These are phyloP conservation scores for Meripilus lineatus DNA, from an alignment of 1,284 basidiomycete species.

Conservation along the genomic window DNA sequence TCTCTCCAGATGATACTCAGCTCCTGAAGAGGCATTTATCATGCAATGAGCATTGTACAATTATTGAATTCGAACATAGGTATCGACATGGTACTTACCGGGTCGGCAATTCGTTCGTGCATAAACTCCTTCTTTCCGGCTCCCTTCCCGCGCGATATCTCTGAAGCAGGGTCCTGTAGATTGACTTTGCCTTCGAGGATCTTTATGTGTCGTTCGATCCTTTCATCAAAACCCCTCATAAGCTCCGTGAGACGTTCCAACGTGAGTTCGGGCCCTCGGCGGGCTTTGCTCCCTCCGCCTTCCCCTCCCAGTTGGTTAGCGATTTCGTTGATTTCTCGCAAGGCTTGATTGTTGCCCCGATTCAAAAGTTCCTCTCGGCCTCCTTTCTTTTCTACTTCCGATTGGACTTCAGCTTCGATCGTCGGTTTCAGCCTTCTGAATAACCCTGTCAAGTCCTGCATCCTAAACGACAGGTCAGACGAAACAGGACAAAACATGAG, in stretches of 20 bases:
- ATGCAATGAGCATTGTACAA: no score
- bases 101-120: no score
- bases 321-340: slow-evolving; percentile 13
- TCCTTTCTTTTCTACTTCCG: slow-evolving; percentile 10
- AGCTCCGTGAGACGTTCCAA: slow-evolving; percentile 24
- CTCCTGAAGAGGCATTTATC: slow-evolving; percentile 16
- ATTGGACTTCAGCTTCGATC: slow-evolving; percentile 13
- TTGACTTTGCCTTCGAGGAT: slow-evolving; percentile 28
- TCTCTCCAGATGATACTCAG: slow-evolving; percentile 27
- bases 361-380: slow-evolving; percentile 2
- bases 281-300: no score
- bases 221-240: slow-evolving; percentile 18
- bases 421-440: slow-evolving; percentile 12
- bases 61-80: no score
- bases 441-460: slow-evolving; percentile 12
- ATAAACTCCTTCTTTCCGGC: slow-evolving; percentile 24
- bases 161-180: no score
- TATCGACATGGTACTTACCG: no score
- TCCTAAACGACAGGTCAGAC: slow-evolving; percentile 1
- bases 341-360: slow-evolving; percentile 9
- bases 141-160: slow-evolving; percentile 20
- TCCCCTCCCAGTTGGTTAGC: no score
- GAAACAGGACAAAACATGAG: slow-evolving; percentile 17
- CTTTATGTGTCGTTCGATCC: slow-evolving; percentile 22
- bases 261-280: background rate